Evolutionary conservation across 1,139 yeast species (phyloP).

Genomic region (Candida tetrigidarum): DNA sequence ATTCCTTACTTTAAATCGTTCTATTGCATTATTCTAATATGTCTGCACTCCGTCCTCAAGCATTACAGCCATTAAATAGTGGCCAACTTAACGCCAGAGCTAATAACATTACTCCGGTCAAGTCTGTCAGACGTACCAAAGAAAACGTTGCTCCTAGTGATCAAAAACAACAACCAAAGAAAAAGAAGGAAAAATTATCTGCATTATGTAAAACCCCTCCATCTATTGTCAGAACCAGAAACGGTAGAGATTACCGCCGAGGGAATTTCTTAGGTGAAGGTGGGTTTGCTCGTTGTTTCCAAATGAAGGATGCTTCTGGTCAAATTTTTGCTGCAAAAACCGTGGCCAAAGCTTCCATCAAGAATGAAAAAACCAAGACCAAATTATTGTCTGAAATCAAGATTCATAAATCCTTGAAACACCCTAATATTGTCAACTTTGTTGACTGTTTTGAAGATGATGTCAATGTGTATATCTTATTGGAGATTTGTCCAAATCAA

Average conservation of each 20-base stretch:
- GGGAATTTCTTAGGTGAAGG: constrained; percentile 97
- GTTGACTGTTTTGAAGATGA: constrained; percentile 96
- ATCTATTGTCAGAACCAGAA: constrained; percentile 82
- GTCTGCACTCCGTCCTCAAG: constrained; percentile 45
- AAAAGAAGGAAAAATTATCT: constrained; percentile 85
- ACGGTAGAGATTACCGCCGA: constrained; percentile 88
- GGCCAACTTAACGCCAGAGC: constrained; percentile 48
- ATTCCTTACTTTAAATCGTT: too few relatives aligned
- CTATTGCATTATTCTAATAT: constrained; percentile 20
- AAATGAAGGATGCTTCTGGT: constrained; percentile 89
- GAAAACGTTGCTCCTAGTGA: constrained; percentile 26
- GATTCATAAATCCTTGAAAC: constrained; percentile 89
- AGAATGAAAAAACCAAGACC: constrained; percentile 87
- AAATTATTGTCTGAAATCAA: constrained; percentile 92
- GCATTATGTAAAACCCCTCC: constrained; percentile 96
- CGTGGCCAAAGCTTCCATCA: constrained; percentile 93
- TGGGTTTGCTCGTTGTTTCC: constrained; percentile 98
- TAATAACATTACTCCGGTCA: constrained; percentile 46
- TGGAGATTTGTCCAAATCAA: constrained; percentile 94
- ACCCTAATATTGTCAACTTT: constrained; percentile 88
- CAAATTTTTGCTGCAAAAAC: constrained; percentile 95
- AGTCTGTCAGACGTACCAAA: constrained; percentile 35
- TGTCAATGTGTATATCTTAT: constrained; percentile 85
- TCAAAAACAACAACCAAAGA: constrained; percentile 34
- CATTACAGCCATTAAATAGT: constrained; percentile 52